A percentile compares a stretch with the other conserved stretches of the same genome.
Evolutionary conservation across 2,329 filamentous ascomycete genomes (phyloP).

Genomic region (Monosporascus sp.): DNA sequence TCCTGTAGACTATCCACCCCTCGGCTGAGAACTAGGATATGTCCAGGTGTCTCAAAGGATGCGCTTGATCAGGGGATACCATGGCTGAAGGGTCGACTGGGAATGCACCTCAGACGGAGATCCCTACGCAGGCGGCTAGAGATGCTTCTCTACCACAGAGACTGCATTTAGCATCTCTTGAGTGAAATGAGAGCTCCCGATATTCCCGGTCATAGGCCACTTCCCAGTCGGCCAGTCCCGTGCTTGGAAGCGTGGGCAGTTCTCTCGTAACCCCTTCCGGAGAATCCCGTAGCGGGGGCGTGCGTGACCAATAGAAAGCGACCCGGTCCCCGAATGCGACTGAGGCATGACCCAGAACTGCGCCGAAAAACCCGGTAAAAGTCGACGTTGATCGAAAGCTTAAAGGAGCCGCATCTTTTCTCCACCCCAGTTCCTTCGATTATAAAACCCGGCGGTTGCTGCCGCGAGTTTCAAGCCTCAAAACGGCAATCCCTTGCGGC

Average conservation of each 20-base stretch:
- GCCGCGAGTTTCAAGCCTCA: conserved; percentile 8
- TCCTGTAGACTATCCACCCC: too few species aligned
- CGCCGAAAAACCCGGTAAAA: conserved; percentile 19
- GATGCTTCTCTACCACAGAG: too few species aligned
- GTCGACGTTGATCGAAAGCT: conserved; percentile 23
- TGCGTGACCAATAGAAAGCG: conserved; percentile 18
- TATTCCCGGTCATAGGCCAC: not conserved
- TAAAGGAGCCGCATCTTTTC: conserved; percentile 25
- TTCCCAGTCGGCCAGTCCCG: not conserved
- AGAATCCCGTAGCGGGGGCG: conserved; percentile 24
- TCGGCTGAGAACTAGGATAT: too few species aligned
- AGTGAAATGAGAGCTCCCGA: not conserved
- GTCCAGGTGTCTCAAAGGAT: too few species aligned
- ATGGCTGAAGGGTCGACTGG: too few species aligned
- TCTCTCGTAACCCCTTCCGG: conserved; percentile 15
- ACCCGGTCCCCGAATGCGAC: conserved; percentile 10
- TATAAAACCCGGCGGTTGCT: conserved; percentile 17
- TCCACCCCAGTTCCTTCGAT: conserved; percentile 19
- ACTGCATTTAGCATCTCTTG: not conserved
- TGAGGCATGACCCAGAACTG: conserved; percentile 6
- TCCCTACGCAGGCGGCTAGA: too few species aligned
- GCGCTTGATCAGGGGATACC: too few species aligned
- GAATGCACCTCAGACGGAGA: too few species aligned
- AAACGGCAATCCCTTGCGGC: not conserved
- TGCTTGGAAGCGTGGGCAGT: not conserved